Conservation (phyloP, 495 filamentous ascomycete species). For the Penicillium turbatum region DNA sequence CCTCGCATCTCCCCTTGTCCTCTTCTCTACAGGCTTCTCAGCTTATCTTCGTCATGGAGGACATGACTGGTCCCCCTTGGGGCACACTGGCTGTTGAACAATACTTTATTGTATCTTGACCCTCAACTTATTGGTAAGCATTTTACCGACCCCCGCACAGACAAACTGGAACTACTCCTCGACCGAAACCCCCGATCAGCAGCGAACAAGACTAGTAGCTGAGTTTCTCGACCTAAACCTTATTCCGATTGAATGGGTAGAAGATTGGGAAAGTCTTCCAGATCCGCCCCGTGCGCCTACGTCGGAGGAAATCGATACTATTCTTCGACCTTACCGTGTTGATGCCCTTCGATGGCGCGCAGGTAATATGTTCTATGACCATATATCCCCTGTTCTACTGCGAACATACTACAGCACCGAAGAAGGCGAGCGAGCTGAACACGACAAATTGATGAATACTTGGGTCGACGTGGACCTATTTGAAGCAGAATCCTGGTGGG, state of each 20-base stretch:
- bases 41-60: background rate
- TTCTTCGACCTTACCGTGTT: conserved; percentile 2
- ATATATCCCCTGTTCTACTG: conserved; percentile 2
- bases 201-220: background rate
- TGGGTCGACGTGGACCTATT: conserved; percentile 4
- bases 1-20: conserved; percentile 5
- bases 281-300: background rate
- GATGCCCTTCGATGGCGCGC: background rate
- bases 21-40: background rate
- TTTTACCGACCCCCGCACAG: background rate
- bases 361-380: background rate
- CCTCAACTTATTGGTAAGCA: background rate
- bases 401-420: conserved; percentile 5
- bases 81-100: conserved; percentile 3
- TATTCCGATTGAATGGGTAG: background rate
- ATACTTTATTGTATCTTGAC: background rate
- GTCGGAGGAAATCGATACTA: background rate
- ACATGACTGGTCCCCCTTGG: background rate
- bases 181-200: conserved; percentile 1
- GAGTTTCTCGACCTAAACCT: background rate
- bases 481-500: conserved; percentile 4
- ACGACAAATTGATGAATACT: conserved; percentile 1
- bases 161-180: conserved; percentile 8
- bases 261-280: background rate
- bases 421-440: background rate